Percentiles rank a stretch among this genome's conserved stretches.
These are phyloP conservation scores for Apiotrichum veenhuisii DNA, from an alignment of 1,284 basidiomycete species.

Conservation along the genomic window DNA sequence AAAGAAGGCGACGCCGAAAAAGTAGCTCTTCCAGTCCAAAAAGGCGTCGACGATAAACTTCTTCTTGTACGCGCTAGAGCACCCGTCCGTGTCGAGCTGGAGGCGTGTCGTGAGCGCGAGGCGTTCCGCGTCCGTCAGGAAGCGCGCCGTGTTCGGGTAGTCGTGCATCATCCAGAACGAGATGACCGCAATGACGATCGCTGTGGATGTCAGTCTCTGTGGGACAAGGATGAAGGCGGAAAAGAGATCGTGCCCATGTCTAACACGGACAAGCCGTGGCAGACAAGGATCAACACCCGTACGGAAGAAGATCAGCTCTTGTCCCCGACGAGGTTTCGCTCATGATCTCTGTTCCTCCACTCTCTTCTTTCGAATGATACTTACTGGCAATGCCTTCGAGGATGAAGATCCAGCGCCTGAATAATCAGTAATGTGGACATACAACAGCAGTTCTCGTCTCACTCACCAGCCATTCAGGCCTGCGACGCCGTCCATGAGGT, in stretches of 20 bases:
- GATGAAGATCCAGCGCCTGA: conserved; percentile 72
- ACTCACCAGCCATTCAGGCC: conserved; percentile 44
- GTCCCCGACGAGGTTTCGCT: too few species aligned
- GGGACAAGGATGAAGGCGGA: too few species aligned
- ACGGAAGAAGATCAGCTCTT: too few species aligned
- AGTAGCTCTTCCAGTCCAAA: conserved; percentile 39
- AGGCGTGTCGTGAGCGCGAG: conserved; percentile 23
- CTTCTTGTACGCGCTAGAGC: conserved; percentile 31
- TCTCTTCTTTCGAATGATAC: too few species aligned
- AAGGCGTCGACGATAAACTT: conserved; percentile 27
- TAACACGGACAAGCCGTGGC: too few species aligned
- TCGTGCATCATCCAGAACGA: conserved; percentile 75
- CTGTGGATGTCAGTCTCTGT: too few species aligned
- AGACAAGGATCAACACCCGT: too few species aligned
- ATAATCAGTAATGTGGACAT: too few species aligned
- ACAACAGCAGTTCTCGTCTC: too few species aligned
- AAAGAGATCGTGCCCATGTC: too few species aligned
- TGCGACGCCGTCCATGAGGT: conserved; percentile 47
- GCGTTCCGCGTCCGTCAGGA: conserved; percentile 65
- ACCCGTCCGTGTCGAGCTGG: conserved; percentile 30
- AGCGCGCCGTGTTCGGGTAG: conserved; percentile 73
- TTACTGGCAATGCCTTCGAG: conserved; percentile 68
- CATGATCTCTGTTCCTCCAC: too few species aligned
- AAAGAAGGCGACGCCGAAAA: conserved; percentile 28
- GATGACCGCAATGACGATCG: conserved; percentile 60